Evolutionary conservation across 2,329 filamentous ascomycete species (phyloP), one percentile per base, ranked within the genome.

Genomic region (Chaetomium sp.): DNA sequence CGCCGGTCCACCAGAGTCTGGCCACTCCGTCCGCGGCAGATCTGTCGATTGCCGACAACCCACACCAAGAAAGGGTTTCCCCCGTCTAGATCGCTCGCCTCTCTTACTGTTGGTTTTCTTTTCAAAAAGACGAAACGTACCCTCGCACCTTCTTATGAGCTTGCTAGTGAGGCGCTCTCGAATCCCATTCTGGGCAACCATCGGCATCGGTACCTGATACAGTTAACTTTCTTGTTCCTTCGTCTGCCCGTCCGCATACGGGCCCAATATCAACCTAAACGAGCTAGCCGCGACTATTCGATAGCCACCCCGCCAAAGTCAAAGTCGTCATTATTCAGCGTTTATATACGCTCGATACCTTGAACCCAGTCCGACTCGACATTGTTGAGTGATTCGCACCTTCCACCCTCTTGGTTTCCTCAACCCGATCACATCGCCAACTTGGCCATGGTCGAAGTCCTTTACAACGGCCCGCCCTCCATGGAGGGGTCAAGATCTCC

Each of bases 151-250:
- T 49, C 67, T 66, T 62, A 75, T 74, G 72, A 71, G 62, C 67
- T 71, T 67, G 72, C 67, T 75, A 74, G 64, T 74, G 69, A 74
- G 68, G 72, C 63, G 45, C 49, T 60, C 61, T 53, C 59, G 51
- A 53, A 55, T 55, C 58, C 53, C 57, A 54, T 46, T 54, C 54
- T 49, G 49, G 49, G 52, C 59, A 57, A 49, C 62, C 53, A 53
- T 57, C 59, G 61, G 63, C 61, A 60, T 63, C 54, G 62, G 65
- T 57, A 61, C 66, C 62, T 66, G 63, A 64, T 49, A 34, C 60
- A 47, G 34, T 41, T 27, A 27, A 27, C 19, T 27, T 27, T 27
- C 19, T 3, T 27, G 19, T 27, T 27, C 19, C 19, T 27, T 27
- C 19, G 19, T 27, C 19, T 27, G 19, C 19, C 19, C 19, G 19